These are phyloP conservation scores for Withania somnifera DNA, from an alignment of 305 asterid species.

Conservation along the genomic window DNA sequence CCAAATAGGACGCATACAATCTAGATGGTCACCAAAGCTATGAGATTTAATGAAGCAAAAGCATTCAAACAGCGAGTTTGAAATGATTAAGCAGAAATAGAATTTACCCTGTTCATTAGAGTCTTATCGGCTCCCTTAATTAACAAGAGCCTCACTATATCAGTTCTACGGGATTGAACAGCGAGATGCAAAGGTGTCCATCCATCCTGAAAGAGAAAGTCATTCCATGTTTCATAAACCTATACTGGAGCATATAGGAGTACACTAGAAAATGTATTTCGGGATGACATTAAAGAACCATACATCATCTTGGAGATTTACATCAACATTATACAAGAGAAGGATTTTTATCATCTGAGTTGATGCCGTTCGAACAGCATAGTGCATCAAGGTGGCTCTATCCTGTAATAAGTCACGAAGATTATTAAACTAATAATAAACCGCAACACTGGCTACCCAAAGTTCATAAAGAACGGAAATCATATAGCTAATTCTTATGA, in stretches of 20 bases:
- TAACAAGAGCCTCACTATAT: slow-evolving; percentile 65
- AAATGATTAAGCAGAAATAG: not conserved
- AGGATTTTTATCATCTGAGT: slow-evolving; percentile 80
- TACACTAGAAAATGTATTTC: not conserved
- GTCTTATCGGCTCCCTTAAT: slow-evolving; percentile 81
- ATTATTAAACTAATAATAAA: not conserved
- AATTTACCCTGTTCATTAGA: slow-evolving; percentile 49
- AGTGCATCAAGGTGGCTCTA: slow-evolving; percentile 87
- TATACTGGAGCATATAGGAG: not conserved
- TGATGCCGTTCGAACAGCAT: slow-evolving; percentile 73
- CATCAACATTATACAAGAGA: slow-evolving; percentile 68
- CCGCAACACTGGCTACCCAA: not conserved
- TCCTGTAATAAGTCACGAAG: slow-evolving; percentile 37
- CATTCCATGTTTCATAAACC: not conserved
- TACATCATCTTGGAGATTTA: slow-evolving; percentile 70
- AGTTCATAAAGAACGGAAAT: not conserved
- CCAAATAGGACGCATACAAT: not conserved
- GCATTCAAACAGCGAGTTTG: not conserved
- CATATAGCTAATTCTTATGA: not conserved
- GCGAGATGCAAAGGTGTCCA: slow-evolving; percentile 90
- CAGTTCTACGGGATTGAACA: slow-evolving; percentile 82
- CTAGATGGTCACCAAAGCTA: not conserved
- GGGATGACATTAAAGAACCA: slow-evolving; percentile 6
- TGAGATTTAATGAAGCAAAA: not conserved
- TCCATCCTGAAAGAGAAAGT: slow-evolving; percentile 47